Evolutionary conservation across 2,329 filamentous ascomycete species (phyloP), one percentile per base, ranked within the genome.

Genomic region (Leptographium procerum): DNA sequence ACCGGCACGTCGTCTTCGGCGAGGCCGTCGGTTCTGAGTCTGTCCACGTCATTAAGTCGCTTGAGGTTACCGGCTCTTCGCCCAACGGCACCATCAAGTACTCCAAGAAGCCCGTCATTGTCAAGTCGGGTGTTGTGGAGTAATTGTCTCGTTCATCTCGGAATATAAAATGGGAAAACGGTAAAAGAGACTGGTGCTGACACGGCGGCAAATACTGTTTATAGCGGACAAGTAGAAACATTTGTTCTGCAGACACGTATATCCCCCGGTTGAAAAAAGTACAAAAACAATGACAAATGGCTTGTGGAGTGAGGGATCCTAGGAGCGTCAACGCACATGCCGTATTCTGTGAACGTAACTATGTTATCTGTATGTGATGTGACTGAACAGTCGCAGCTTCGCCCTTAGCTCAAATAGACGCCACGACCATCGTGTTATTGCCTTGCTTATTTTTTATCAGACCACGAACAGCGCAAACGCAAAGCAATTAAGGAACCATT

Each of bases 1-100:
- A 83, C 70, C 87, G 87, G 73, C 89, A 94, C 80, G 87, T 91
- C 73, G 88, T 91, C 71, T 91, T 91, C 75, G 89, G 89, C 71
- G 79, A 88, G 77, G 87, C 91, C 52, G 75, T 76, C 60, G 77
- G 80, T 62, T 61, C 71, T 1, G 64, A 72, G 51, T 77, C 75
- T 59, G 65, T 83, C 71, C 67, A 73, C 33, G 64, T 85, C 59
- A 82, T 87, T 72, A 79, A 76, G 75, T 75, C 81, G 61, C 69
- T 87, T 48, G 84, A 87, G 78, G 80, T 79, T 57, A 79, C 76
- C 58, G 84, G 83, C 67, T 77, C 75, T 61, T 67, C 73, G 64
- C 47, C 48, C 28, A 77, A 70, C 68, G 84, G 84, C 61, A 71
- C 74, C 60, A 73, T 84, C 70, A 76, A 79, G 69, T 82, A 80